phyloP scores from a whole-genome alignment of 345 rosid genomes.

The Eutrema yunnanense region DNA sequence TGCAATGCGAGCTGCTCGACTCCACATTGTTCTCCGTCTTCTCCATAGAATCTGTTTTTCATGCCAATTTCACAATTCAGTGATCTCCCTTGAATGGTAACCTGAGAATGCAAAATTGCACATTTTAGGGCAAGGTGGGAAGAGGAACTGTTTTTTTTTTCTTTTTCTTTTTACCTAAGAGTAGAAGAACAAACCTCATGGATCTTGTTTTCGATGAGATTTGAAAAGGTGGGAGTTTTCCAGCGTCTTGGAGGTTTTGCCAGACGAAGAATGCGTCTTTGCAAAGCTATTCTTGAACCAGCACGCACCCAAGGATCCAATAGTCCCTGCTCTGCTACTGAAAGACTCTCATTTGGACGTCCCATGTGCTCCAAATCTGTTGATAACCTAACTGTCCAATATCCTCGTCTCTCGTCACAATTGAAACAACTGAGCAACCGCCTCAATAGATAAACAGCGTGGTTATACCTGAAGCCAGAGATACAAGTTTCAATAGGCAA shows the following conservation, averaged over 20 bases:
- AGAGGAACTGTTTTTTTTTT: background rate
- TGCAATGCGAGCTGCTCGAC: conserved; percentile 94
- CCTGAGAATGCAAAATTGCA: conserved; percentile 35
- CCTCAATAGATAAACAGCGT: conserved; percentile 53
- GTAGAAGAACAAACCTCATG: conserved; percentile 43
- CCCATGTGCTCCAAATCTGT: conserved; percentile 81
- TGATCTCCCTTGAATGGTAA: conserved; percentile 78
- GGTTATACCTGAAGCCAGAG: conserved; percentile 49
- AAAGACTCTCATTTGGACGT: conserved; percentile 63
- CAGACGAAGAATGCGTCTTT: conserved; percentile 71
- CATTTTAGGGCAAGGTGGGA: background rate
- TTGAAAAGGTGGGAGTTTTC: conserved; percentile 70
- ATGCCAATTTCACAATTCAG: conserved; percentile 69
- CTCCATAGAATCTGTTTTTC: conserved; percentile 83
- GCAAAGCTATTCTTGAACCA: conserved; percentile 81
- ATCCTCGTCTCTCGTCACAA: conserved; percentile 83
- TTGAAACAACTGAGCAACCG: conserved; percentile 50
- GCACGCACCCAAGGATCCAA: conserved; percentile 90
- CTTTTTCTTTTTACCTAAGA: background rate
- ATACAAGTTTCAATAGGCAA: conserved; percentile 9
- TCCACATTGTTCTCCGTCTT: conserved; percentile 87
- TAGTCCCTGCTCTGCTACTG: conserved; percentile 75
- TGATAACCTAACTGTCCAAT: conserved; percentile 87
- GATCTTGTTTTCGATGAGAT: conserved; percentile 50
- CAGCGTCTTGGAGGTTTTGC: conserved; percentile 98